A percentile compares a stretch with the other conserved stretches of the same genome.
Evolutionary conservation across 2,329 filamentous ascomycete genomes (phyloP).

Genomic region (Grosmannia penicillata): DNA sequence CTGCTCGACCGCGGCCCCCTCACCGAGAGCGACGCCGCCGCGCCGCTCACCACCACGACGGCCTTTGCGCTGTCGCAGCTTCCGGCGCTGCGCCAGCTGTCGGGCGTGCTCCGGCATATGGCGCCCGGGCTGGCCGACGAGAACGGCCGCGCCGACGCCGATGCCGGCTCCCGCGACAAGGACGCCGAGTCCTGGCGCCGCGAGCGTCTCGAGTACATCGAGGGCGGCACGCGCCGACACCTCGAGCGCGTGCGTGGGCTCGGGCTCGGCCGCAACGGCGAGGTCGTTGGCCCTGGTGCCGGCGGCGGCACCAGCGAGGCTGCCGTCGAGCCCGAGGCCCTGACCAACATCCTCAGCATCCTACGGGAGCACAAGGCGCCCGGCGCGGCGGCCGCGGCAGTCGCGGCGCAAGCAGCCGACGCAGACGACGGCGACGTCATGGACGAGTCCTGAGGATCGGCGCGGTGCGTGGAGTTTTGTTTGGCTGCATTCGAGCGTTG

Average conservation of each 20-base stretch:
- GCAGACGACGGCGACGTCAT: conserved; percentile 10
- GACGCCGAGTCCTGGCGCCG: conserved; percentile 41
- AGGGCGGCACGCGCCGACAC: conserved; percentile 62
- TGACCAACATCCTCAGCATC: conserved; percentile 10
- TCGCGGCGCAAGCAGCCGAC: neutral
- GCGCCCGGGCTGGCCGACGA: conserved; percentile 40
- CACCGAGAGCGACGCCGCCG: conserved; percentile 32
- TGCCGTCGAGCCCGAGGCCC: conserved; percentile 24
- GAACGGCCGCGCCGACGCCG: conserved; percentile 2
- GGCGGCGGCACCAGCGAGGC: conserved; percentile 28
- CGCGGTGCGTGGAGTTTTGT: neutral
- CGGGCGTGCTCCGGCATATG: conserved; percentile 44
- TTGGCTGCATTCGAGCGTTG: neutral
- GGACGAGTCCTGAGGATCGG: conserved; percentile 13
- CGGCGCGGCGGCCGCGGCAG: no score
- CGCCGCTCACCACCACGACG: conserved; percentile 53
- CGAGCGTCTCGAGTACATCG: conserved; percentile 69
- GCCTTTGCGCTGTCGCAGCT: conserved; percentile 73
- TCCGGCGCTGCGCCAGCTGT: conserved; percentile 58
- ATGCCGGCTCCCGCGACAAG: neutral
- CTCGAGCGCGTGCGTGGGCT: conserved; percentile 56
- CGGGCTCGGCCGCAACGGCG: conserved; percentile 46
- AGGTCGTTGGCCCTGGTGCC: conserved; percentile 30
- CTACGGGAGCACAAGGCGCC: conserved; percentile 6
- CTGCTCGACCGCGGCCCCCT: conserved; percentile 38